Percentiles rank a stretch among this genome's conserved stretches.
Evolutionary conservation across 345 rosid genomes (phyloP).

Genomic region (Salix purpurea): DNA sequence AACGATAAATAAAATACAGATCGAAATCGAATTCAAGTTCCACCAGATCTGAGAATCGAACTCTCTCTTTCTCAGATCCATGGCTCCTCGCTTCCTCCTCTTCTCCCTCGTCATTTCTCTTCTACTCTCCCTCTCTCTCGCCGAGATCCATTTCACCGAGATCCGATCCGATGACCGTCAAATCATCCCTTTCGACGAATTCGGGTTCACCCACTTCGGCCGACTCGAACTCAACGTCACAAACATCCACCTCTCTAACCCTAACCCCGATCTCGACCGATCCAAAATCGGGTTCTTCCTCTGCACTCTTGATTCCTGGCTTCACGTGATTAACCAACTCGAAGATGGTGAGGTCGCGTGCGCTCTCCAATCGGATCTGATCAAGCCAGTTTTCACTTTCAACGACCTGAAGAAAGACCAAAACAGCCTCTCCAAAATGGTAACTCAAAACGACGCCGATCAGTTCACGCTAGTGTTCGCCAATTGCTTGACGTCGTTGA

Average conservation of each 20-base stretch:
- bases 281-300: slow-evolving; percentile 87
- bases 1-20: background rate
- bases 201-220: slow-evolving; percentile 88
- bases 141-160: slow-evolving; percentile 68
- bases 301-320: slow-evolving; percentile 80
- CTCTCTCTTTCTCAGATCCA: slow-evolving; percentile 17
- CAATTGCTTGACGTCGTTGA: slow-evolving; percentile 62
- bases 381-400: slow-evolving; percentile 65
- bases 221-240: slow-evolving; percentile 72
- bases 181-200: slow-evolving; percentile 74
- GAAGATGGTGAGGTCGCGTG: slow-evolving; percentile 72
- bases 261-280: slow-evolving; percentile 57
- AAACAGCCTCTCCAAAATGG: slow-evolving; percentile 15
- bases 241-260: slow-evolving; percentile 43
- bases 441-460: slow-evolving; percentile 50
- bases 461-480: slow-evolving; percentile 80
- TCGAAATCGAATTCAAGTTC: background rate
- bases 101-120: slow-evolving; percentile 17
- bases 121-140: slow-evolving; percentile 29
- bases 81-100: slow-evolving; percentile 31
- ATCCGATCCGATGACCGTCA: slow-evolving; percentile 69
- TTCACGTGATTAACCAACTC: slow-evolving; percentile 67
- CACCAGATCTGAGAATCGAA: slow-evolving; percentile 9
- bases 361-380: slow-evolving; percentile 60
- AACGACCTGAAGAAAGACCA: slow-evolving; percentile 38